Percentiles rank a stretch among this genome's conserved stretches.
phyloP scores from a whole-genome alignment of 2,329 filamentous ascomycete species.

The Aspergillus tamarii region DNA sequence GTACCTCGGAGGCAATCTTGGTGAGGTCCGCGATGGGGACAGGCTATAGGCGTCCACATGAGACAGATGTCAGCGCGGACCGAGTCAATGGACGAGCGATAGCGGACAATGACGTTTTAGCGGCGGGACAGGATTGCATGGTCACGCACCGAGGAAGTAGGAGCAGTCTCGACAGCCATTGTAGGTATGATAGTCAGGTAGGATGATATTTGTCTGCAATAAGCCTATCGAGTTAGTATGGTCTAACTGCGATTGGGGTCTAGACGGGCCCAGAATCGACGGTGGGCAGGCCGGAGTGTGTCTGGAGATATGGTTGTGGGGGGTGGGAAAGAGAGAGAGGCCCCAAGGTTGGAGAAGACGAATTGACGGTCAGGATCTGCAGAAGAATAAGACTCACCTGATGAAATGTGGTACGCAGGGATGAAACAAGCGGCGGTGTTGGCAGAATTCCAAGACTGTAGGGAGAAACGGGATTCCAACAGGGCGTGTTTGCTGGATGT shows the following conservation, averaged over 20 bases:
- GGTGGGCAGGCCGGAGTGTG: not conserved
- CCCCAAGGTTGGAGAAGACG: not conserved
- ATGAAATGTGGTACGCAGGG: conserved; percentile 2
- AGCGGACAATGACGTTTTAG: conserved; percentile 15
- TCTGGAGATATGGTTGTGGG: conserved; percentile 14
- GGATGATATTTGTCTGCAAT: not conserved
- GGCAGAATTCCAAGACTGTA: conserved; percentile 1
- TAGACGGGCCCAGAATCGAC: conserved; percentile 5
- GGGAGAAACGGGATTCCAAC: conserved; percentile 9
- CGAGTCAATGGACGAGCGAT: conserved; percentile 5
- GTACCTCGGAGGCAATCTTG: conserved; percentile 83
- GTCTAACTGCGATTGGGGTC: conserved; percentile 11
- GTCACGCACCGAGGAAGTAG: conserved; percentile 32
- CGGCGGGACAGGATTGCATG: not conserved
- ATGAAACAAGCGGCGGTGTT: not conserved
- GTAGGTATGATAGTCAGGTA: conserved; percentile 15
- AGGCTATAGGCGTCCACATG: conserved; percentile 56
- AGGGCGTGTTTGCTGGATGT: conserved; percentile 15
- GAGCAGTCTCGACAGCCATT: conserved; percentile 37
- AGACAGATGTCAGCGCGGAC: conserved; percentile 9
- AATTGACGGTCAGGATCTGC: conserved; percentile 15
- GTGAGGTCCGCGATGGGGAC: conserved; percentile 75
- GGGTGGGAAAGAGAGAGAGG: not conserved
- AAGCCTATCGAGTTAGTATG: conserved; percentile 16
- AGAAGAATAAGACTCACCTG: not conserved